Percentiles rank a stretch among this genome's conserved stretches.
Evolutionary conservation across 352 stramenopile genomes (phyloP).

Genomic region (Phytophthora europaea): DNA sequence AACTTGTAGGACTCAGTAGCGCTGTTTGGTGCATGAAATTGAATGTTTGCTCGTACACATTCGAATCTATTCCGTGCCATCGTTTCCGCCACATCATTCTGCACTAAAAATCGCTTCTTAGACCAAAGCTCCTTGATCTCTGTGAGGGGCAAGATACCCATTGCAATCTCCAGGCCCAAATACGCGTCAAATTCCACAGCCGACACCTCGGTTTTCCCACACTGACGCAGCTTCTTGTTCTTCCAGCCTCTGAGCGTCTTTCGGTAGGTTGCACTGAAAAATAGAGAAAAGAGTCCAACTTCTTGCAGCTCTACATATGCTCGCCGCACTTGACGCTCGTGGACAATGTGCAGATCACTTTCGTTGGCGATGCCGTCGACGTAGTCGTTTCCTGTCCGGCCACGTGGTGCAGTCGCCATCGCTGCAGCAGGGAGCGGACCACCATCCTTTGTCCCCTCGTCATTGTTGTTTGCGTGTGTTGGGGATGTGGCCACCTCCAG

Average conservation of each 20-base stretch:
- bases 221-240: background rate
- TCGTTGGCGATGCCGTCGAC: background rate
- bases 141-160: conserved; percentile 3
- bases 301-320: background rate
- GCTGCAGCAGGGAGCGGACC: no score
- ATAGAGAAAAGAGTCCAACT: background rate
- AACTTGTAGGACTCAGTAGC: no score
- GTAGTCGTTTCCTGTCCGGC: no score
- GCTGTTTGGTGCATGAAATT: no score
- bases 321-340: background rate
- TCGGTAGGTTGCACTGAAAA: background rate
- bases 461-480: no score
- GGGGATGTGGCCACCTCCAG: no score
- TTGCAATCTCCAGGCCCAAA: conserved; percentile 13
- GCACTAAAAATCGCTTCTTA: conserved; percentile 9
- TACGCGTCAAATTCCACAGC: conserved; percentile 8
- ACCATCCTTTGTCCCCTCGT: no score
- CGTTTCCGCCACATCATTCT: conserved; percentile 1
- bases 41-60: background rate
- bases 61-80: conserved; percentile 6
- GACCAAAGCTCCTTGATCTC: conserved; percentile 6
- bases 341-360: background rate
- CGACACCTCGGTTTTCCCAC: background rate
- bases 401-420: no score
- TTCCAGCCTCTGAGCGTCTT: background rate